phyloP scores from a whole-genome alignment of 225 moss, liverwort and hornwort species.

The Pleurozium schreberi region DNA sequence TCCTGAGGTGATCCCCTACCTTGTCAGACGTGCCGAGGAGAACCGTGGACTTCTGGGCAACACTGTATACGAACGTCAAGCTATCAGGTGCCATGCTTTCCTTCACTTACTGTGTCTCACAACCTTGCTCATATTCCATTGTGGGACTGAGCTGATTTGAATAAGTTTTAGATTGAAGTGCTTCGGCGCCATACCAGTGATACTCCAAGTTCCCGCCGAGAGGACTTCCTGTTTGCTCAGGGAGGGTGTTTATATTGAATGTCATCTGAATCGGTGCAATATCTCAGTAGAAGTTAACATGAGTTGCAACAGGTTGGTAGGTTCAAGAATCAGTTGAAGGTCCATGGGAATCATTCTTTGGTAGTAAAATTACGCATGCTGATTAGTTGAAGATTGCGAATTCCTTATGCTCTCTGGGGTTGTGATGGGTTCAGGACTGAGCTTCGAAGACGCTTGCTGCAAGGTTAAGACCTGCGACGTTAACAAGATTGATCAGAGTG shows the following conservation, averaged over 20 bases:
- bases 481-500: background rate
- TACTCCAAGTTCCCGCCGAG: background rate
- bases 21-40: slow-evolving; percentile 83
- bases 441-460: slow-evolving; percentile 28
- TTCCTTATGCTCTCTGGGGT: background rate
- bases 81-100: slow-evolving; percentile 41
- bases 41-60: slow-evolving; percentile 80
- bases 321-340: background rate
- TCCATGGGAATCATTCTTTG: background rate
- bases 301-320: background rate
- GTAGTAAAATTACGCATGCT: background rate
- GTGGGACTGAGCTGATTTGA: background rate
- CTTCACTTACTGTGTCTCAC: background rate
- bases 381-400: background rate
- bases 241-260: background rate
- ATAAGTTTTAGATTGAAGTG: background rate
- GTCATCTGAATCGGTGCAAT: background rate
- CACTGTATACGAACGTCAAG: slow-evolving; percentile 38
- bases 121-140: background rate
- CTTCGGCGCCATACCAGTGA: background rate
- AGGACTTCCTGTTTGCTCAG: background rate
- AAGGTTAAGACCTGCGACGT: background rate
- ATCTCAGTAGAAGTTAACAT: background rate
- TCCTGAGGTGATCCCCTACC: slow-evolving; percentile 65
- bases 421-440: slow-evolving; percentile 17